Evolutionary conservation across 306 rosid species (phyloP).

Genomic region (Castanea crenata): DNA sequence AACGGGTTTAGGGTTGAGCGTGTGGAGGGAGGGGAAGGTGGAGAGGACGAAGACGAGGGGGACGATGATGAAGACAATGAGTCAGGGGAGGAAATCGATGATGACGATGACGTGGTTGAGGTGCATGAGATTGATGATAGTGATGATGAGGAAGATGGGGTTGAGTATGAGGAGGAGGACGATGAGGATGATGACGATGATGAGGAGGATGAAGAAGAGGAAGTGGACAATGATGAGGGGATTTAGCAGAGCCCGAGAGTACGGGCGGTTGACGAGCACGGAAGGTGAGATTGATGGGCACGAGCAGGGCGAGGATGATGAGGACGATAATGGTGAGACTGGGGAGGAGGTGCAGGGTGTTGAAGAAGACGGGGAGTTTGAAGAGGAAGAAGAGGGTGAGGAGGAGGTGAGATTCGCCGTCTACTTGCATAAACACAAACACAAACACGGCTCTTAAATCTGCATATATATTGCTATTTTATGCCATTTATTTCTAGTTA

Average conservation of each 20-base stretch:
- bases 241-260: conserved; percentile 56
- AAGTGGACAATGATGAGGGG: conserved; percentile 85
- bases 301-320: conserved; percentile 90
- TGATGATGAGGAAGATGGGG: conserved; percentile 72
- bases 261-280: conserved; percentile 55
- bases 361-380: conserved; percentile 62
- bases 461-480: background rate
- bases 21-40: conserved; percentile 39
- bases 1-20: conserved; percentile 70
- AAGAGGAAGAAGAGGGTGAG: conserved; percentile 59
- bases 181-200: conserved; percentile 50
- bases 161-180: conserved; percentile 61
- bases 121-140: conserved; percentile 74
- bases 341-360: conserved; percentile 70
- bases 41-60: conserved; percentile 49
- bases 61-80: conserved; percentile 72
- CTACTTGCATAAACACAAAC: background rate
- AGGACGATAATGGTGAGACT: conserved; percentile 83
- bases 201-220: conserved; percentile 72
- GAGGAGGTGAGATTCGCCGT: conserved; percentile 69
- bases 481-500: background rate
- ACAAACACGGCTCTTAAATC: no score
- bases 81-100: conserved; percentile 80
- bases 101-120: conserved; percentile 83
- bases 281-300: conserved; percentile 96